phyloP scores from a whole-genome alignment of 2,329 filamentous ascomycete genomes.

The Cladosporium colombiae region DNA sequence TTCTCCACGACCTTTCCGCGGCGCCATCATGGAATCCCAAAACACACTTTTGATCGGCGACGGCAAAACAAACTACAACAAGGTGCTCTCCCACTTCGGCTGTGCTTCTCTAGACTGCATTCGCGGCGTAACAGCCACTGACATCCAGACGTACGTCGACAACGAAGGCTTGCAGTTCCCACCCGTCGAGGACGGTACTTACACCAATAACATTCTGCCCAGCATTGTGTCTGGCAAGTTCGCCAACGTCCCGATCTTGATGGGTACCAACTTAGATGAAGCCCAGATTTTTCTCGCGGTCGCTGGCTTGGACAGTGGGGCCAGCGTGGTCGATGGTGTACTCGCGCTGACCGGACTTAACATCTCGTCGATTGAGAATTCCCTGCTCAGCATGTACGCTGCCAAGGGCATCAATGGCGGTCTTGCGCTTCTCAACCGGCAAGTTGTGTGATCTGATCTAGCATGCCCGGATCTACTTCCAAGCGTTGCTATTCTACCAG shows the following conservation, averaged over 20 bases:
- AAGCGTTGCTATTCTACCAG: not conserved
- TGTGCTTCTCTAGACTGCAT: not conserved
- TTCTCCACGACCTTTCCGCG: not conserved
- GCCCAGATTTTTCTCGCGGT: slow-evolving; percentile 35
- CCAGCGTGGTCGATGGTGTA: slow-evolving; percentile 20
- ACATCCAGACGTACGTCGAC: not conserved
- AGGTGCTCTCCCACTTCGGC: not conserved
- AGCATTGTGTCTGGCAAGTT: slow-evolving; percentile 12
- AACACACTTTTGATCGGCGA: not conserved
- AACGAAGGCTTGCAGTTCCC: not conserved
- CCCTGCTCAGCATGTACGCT: not conserved
- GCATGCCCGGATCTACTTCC: not conserved
- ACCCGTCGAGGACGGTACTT: not conserved
- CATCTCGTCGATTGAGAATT: not conserved
- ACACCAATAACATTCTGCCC: slow-evolving; percentile 27
- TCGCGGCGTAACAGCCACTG: not conserved
- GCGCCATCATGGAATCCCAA: not conserved
- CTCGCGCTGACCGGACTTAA: not conserved
- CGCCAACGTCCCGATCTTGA: slow-evolving; percentile 25
- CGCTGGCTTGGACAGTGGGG: slow-evolving; percentile 30
- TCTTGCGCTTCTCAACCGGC: not conserved
- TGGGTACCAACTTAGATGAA: slow-evolving; percentile 34
- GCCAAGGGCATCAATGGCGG: not conserved
- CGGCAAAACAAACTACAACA: not conserved
- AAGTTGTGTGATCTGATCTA: not conserved